A percentile compares a stretch with the other conserved stretches of the same genome.
phyloP scores from a whole-genome alignment of 257 asterid genomes.

The Petrea volubilis region DNA sequence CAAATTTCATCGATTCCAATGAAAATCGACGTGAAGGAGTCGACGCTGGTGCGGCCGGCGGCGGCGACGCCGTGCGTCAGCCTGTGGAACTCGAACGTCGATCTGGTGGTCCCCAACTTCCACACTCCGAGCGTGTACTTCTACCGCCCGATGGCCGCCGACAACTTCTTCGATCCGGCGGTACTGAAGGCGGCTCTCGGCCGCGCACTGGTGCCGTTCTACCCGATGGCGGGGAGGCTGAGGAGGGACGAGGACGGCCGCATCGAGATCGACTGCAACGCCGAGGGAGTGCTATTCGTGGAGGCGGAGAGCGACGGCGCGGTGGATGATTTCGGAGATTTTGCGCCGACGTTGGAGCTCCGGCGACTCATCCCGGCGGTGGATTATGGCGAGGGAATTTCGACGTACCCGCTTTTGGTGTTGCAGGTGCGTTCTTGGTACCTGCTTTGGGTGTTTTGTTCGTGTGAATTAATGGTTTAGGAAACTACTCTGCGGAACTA shows the following conservation, averaged over 20 bases:
- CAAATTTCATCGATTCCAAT: too few species aligned
- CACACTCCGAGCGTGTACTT: constrained; percentile 61
- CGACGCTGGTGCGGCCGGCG: constrained; percentile 55
- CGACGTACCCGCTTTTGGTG: too few species aligned
- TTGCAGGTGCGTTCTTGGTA: constrained; percentile 44
- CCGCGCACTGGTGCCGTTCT: constrained; percentile 54
- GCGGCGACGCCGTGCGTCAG: constrained; percentile 34
- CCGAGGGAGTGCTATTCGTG: constrained; percentile 62
- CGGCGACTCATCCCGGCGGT: constrained; percentile 64
- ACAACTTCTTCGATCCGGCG: constrained; percentile 40
- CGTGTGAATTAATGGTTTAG: too few species aligned
- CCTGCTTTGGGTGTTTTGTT: too few species aligned
- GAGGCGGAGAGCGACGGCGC: constrained; percentile 36
- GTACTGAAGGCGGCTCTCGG: constrained; percentile 48
- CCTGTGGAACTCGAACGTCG: constrained; percentile 66
- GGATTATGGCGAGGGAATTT: constrained; percentile 55
- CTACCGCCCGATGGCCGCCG: constrained; percentile 42
- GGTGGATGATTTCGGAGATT: constrained; percentile 62
- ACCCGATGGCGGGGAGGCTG: constrained; percentile 66
- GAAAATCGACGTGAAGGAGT: constrained; percentile 41
- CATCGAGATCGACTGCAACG: constrained; percentile 60
- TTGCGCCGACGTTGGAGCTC: constrained; percentile 65
- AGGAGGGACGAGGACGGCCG: constrained; percentile 58
- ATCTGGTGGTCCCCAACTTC: constrained; percentile 53
- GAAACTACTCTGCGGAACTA: too few species aligned